A percentile compares a stretch with the other conserved stretches of the same genome.
These are phyloP conservation scores for Xylaria sp. DNA, from an alignment of 2,329 filamentous ascomycete genomes.

Conservation along the genomic window DNA sequence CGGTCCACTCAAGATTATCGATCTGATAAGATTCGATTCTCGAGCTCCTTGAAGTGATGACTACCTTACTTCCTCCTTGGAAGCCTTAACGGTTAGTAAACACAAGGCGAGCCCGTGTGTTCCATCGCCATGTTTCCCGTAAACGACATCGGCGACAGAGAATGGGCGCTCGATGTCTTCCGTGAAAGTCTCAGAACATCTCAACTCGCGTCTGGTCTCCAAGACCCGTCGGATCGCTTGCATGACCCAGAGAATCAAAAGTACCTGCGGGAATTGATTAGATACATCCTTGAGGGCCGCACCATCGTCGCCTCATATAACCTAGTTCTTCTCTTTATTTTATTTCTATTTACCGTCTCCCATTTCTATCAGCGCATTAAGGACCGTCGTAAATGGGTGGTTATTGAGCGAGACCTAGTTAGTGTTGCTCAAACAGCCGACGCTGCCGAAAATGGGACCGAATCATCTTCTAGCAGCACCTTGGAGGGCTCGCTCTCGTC, in stretches of 20 bases:
- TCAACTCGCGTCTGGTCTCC: slow-evolving; percentile 22
- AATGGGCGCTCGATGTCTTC: slow-evolving; percentile 41
- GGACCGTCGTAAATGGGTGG: slow-evolving; percentile 43
- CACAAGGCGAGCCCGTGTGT: slow-evolving; percentile 1
- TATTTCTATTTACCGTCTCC: slow-evolving; percentile 46
- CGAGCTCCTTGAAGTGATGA: neutral
- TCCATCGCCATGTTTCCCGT: slow-evolving; percentile 35
- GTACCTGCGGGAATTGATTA: slow-evolving; percentile 51
- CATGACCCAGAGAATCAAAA: slow-evolving; percentile 50
- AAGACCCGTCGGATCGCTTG: slow-evolving; percentile 24
- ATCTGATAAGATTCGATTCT: slow-evolving; percentile 49
- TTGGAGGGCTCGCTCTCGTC: slow-evolving; percentile 46
- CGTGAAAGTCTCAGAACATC: slow-evolving; percentile 42
- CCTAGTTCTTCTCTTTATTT: slow-evolving; percentile 47
- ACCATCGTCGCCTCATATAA: slow-evolving; percentile 52
- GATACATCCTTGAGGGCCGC: slow-evolving; percentile 50
- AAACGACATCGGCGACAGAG: slow-evolving; percentile 17
- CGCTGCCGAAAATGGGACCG: slow-evolving; percentile 36
- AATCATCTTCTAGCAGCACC: slow-evolving; percentile 53
- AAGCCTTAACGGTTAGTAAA: slow-evolving; percentile 8
- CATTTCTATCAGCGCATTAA: slow-evolving; percentile 43
- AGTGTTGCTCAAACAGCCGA: slow-evolving; percentile 21
- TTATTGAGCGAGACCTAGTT: slow-evolving; percentile 36
- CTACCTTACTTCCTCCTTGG: slow-evolving; percentile 1
- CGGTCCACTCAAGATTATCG: slow-evolving; percentile 39